Base-by-base conservation (phyloP, 1,284 basidiomycete species). In the Tilletiaria anomala region DNA sequence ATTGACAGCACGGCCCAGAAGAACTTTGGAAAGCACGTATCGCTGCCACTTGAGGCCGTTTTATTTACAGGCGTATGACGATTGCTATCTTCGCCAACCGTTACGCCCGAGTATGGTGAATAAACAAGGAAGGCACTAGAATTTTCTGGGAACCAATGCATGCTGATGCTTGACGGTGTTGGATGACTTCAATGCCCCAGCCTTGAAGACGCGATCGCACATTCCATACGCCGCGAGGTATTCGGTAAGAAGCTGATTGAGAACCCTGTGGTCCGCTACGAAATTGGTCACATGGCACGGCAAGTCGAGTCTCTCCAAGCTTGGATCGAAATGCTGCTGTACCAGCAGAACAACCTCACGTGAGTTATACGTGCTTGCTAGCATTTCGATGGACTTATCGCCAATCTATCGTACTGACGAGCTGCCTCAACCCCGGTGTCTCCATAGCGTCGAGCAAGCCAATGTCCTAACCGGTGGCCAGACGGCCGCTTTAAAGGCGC, bases 401-500 rank as follows among this genome's bases (percentile, higher is more conserved):
- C 2, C 37, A 61, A 38, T 44, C 47, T 2, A 61, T 56, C 35
- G 14, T 53, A 26, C 22, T 53, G 32, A 55, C 18, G 19, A 10
- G 2, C 16, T 6, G 8, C 8, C 17, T 4, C 16, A 14, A 2
- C n/a, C n/a, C n/a, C n/a, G n/a, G n/a, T n/a, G n/a, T n/a, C n/a
- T n/a, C n/a, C n/a, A n/a, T n/a, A n/a, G n/a, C n/a, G n/a, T n/a
- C 52, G 32, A 20, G 17, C 19, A 32, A 6, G 43, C 35, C 33
- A 23, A 24, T 10, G 40, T 43, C 32, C 36, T 44, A 17, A 40
- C 43, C 15, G 58, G 58, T 5, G 58, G 58, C 12, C 47, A 47
- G 18, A 52, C 51, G 23, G 58, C 51, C 3, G 41, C 57, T 34
- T 42, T 61, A 33, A 61, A 61, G 45, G 56, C 58, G 8, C 58